Evolutionary conservation across 2,329 filamentous ascomycete species (phyloP), one percentile per base, ranked within the genome.

Genomic region (Chrysosphaeria jannelii): DNA sequence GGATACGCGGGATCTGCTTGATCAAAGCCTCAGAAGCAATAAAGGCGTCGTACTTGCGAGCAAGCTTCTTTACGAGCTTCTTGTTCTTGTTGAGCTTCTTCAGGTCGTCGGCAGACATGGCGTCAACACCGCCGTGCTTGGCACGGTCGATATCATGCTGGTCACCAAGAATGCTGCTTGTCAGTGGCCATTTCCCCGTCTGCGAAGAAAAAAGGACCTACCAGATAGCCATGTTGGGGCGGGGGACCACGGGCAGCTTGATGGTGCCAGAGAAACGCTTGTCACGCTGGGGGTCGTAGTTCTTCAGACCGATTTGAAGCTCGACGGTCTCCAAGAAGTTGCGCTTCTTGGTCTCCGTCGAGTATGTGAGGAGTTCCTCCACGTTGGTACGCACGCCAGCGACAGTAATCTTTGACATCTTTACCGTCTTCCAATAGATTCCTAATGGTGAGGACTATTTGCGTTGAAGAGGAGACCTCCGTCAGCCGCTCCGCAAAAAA

Each of bases 21-120:
- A 97, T 91, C 46, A 97, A 59, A 45, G 71, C 59, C 47, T 97
- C 85, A 48, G 81, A 93, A 49, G 85, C 72, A 48, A 97, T 56
- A 59, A 97, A 97, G 41, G 85, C 85, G 54, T 97, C 85, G 69
- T 97, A 93, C 65, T 97, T 97, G 68, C 79, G 78, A 35, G 85
- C 85, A 38, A 97, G 74, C 72, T 97, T 97, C 78, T 97, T 97
- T 70, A 97, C 91, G 45, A 93, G 70, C 72, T 97, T 97, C 75
- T 97, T 93, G 76, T 97, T 97, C 76, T 97, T 97, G 72, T 97
- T 97, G 40, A 97, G 76, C 72, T 97, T 97, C 75, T 97, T 97
- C 57, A 97, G 58, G 55, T 97, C 85, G 44, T 97, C 85, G 37
- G 75, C 55, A 44, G 75, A 89, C 85, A 93, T 93, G 57, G 81